phyloP scores from a whole-genome alignment of 78 protist genomes.

The Dictyostelium firmibasis region DNA sequence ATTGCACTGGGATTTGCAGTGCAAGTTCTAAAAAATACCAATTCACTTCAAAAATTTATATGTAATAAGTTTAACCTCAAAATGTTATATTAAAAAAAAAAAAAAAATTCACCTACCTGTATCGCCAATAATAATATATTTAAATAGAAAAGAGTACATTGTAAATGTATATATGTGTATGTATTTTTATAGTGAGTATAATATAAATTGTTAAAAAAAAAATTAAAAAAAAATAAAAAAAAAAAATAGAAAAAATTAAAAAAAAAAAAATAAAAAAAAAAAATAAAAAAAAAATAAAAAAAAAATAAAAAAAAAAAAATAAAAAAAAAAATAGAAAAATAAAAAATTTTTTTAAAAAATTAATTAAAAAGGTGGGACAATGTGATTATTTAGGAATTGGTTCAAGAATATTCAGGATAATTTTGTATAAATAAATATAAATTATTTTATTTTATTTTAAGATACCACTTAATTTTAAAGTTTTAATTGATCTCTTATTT shows the following conservation, averaged over 20 bases:
- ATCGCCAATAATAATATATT: conserved; percentile 99
- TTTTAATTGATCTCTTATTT: too few relatives aligned
- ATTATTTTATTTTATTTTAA: too few relatives aligned
- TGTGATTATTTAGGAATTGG: too few relatives aligned
- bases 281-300: conserved; percentile 3
- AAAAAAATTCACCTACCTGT: conserved; percentile 85
- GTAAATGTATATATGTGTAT: neutral
- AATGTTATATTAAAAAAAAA: too few relatives aligned
- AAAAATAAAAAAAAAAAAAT: neutral
- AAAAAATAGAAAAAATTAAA: neutral
- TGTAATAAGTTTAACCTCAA: too few relatives aligned
- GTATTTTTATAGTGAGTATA: neutral
- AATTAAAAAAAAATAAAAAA: neutral
- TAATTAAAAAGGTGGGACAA: too few relatives aligned
- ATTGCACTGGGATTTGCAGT: too few relatives aligned
- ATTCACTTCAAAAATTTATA: too few relatives aligned
- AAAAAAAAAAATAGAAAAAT: neutral
- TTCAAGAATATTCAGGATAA: too few relatives aligned
- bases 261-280: neutral
- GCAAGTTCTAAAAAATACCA: too few relatives aligned
- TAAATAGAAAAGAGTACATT: conserved; percentile 94
- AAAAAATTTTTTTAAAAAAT: neutral
- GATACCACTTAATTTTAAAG: too few relatives aligned
- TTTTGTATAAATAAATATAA: too few relatives aligned
- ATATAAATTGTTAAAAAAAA: conserved; percentile 60